Base-by-base conservation (phyloP, 75 land plant genomes). In the Pinus albicaulis region DNA sequence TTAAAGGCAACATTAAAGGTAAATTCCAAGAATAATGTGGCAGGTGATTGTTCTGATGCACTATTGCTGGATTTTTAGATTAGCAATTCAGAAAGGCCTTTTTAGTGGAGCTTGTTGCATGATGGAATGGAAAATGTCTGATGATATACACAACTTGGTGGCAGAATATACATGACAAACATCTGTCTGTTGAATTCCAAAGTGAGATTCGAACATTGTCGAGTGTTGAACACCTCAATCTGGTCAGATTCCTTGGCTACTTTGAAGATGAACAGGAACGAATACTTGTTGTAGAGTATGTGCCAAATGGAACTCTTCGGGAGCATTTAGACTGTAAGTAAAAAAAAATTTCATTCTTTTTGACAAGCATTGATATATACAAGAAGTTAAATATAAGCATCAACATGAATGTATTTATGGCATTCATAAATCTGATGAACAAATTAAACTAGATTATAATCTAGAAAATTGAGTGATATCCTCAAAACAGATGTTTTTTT, bases 271-370 rank as follows among this genome's bases (percentile, higher is more conserved):
- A 60, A 48, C 84, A 92, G 77, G 99, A 95, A 75, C 90, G 84
- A 61, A 86, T 94, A 66, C 78, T 97, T 60, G 89, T 97, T 73
- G 89, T 86, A 3, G 99, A 97, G 83, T 92, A 91, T 86, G 99
- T 97, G 34, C 88, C 99, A 14, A 97, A 95, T 84, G 99, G 99
- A 62, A 97, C 88, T 34, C 90, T 96, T 44, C 80, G 98, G 69
- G 92, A 97, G 77, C 99, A 97, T 83, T 89, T 97, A 48, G 98
- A 95, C 76, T 73, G 98, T 93, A 78, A 87, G 85, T 77, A 48
- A n/a, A n/a, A n/a, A n/a, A n/a, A n/a, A 48, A 48, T 48, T 48
- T 10, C 41, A 20, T 41, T 38, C 10, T n/a, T 38, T 12, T 20
- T 12, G 13, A 20, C 22, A 41, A 22, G 12, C 12, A 41, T 68